These are phyloP conservation scores for Lepidopterella palustris DNA, from an alignment of 495 filamentous ascomycete genomes.

Conservation along the genomic window DNA sequence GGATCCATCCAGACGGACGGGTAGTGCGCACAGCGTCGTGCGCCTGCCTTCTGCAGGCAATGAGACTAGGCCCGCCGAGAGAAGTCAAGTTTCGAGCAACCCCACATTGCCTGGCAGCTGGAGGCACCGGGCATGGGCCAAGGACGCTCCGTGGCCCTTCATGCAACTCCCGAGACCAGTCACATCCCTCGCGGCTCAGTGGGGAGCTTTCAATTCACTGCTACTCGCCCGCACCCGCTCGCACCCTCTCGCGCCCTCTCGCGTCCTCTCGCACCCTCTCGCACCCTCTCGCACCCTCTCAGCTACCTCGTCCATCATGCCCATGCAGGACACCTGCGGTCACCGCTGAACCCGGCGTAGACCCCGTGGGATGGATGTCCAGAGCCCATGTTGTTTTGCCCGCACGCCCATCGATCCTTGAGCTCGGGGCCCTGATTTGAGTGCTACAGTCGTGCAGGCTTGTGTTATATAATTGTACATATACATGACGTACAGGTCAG, in stretches of 20 bases:
- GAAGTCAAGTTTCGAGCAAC: background rate
- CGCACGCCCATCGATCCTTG: background rate
- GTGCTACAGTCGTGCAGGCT: background rate
- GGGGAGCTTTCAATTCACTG: too few species aligned
- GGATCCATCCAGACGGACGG: constrained; percentile 16
- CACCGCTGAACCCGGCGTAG: background rate
- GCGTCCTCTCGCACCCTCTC: too few species aligned
- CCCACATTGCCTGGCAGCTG: background rate
- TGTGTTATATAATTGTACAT: background rate
- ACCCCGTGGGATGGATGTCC: too few species aligned
- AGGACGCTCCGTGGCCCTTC: background rate
- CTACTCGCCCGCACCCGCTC: too few species aligned
- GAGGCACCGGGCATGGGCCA: background rate
- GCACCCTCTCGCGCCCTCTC: too few species aligned
- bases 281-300: too few species aligned
- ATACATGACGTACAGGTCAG: constrained; percentile 1
- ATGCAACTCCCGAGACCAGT: background rate
- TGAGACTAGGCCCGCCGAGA: background rate
- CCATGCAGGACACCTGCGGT: background rate
- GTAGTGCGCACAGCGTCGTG: constrained; percentile 2
- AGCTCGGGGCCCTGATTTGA: background rate
- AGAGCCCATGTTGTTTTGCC: too few species aligned
- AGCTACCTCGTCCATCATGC: background rate
- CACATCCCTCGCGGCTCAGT: background rate
- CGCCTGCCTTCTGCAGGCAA: constrained; percentile 1